Evolutionary conservation across 202 grass and related monocot species (phyloP).

Genomic region (Saccharum hybrid): DNA sequence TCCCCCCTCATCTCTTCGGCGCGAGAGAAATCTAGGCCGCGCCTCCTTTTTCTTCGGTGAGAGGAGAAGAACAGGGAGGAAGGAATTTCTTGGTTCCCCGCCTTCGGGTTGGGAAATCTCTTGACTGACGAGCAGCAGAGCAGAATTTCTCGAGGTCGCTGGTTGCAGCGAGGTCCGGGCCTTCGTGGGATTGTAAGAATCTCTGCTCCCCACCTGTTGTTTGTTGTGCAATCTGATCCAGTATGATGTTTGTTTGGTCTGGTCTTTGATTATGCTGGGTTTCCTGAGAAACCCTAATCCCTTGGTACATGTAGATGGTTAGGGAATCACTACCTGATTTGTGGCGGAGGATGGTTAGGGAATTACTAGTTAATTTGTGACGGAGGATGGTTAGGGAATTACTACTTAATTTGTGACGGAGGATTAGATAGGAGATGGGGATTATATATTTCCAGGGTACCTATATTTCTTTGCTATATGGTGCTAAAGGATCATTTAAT

Average conservation of each 20-base stretch:
- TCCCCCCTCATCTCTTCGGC: background rate
- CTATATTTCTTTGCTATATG: background rate
- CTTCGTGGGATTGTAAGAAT: conserved; percentile 47
- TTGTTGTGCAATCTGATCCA: background rate
- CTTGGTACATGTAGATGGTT: background rate
- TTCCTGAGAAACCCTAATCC: background rate
- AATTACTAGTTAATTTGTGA: too few species aligned
- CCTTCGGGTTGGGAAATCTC: too few species aligned
- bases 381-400: background rate
- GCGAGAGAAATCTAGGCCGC: conserved; percentile 7
- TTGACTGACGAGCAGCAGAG: conserved; percentile 2
- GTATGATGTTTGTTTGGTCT: background rate
- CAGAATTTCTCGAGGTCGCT: background rate
- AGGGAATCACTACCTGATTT: background rate
- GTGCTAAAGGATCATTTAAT: background rate
- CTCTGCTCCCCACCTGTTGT: background rate
- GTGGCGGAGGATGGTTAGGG: background rate
- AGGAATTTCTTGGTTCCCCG: too few species aligned
- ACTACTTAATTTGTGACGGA: too few species aligned
- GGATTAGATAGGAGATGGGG: background rate
- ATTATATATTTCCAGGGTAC: background rate
- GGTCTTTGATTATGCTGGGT: background rate
- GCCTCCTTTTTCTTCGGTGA: background rate
- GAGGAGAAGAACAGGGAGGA: background rate
- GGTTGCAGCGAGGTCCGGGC: background rate